Evolutionary conservation across 192 early-diverging fungal genomes (phyloP).

Genomic region (Mortierella claussenii): DNA sequence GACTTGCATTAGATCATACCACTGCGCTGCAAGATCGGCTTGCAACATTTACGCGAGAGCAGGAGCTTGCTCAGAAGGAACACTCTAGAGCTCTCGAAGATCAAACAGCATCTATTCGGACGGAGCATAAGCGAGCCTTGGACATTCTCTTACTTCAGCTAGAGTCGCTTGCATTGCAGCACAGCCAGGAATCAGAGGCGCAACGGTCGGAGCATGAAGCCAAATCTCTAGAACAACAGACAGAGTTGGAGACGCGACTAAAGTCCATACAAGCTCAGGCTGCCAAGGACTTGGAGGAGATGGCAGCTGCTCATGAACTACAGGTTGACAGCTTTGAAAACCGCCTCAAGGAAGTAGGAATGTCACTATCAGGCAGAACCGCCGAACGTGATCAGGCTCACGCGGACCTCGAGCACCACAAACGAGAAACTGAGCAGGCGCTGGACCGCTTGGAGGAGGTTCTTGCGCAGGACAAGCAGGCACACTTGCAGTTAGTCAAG

Average conservation of each 20-base stretch:
- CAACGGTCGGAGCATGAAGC: conserved; percentile 6
- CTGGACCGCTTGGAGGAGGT: conserved; percentile 41
- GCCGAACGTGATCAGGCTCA: conserved; percentile 30
- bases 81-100: conserved; percentile 5
- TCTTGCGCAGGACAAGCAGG: conserved; percentile 31
- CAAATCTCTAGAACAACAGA: neutral
- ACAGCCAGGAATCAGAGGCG: conserved; percentile 9
- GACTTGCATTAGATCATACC: conserved; percentile 2
- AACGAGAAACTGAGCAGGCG: conserved; percentile 37
- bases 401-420: conserved; percentile 33
- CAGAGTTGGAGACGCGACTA: neutral
- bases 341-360: conserved; percentile 3
- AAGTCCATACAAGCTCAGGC: neutral
- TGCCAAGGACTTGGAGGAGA: neutral
- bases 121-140: conserved; percentile 5
- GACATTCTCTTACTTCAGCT: conserved; percentile 10
- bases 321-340: neutral
- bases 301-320: conserved; percentile 1
- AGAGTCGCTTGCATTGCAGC: conserved; percentile 7
- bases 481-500: conserved; percentile 21
- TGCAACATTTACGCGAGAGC: neutral
- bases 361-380: neutral
- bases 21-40: neutral
- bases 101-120: conserved; percentile 1
- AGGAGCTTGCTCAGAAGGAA: neutral